Base-by-base conservation (phyloP, 1,139 yeast species). In the Suhomyces anneliseae region DNA sequence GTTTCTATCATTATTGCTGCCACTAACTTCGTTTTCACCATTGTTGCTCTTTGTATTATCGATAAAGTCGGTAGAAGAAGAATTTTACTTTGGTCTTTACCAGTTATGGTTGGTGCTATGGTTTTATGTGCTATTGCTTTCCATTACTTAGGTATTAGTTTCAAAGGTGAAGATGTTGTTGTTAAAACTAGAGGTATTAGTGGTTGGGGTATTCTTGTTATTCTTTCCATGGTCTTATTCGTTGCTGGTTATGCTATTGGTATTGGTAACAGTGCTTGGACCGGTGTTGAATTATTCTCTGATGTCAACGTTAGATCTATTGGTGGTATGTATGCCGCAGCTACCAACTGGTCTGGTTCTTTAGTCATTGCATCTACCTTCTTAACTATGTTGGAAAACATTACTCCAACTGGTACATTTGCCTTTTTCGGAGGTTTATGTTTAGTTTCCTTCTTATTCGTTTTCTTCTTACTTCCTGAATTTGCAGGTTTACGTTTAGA, bases 221-320 rank as follows among this genome's bases (percentile, higher is more conserved):
- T 93, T 53, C 76, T 90, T 33, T 85, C 90, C 52, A 90, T 90
- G 90, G 89, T 92, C 57, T 66, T 82, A 45, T 93, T 79, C 61
- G 97, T 90, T 43, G 96, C 96, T 6, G 83, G 87, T 51, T 92
- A 90, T 64, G 96, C 97, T 38, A 74, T 89, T 55, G 98, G 98
- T 57, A 88, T 90, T 56, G 99, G 99, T 68, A 90, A 92, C 64
- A 92, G 90, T 50, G 98, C 99, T 43, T 92, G 99, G 99, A 96
- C 93, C 60, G 98, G 95, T 62, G 88, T 93, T 45, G 99, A 92
- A 68, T 73, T 90, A 59, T 90, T 92, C 72, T 93, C 97, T 27
- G 96, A 90, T 74, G 78, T 75, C 38, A 81, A 83, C 54, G 97
- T 92, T 36, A 82, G 99, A 65, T 95, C 97, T 46, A 79, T 90